Evolutionary conservation across 176 grass and related monocot genomes (phyloP).

Genomic region (Bolboschoenus planiculmis): DNA sequence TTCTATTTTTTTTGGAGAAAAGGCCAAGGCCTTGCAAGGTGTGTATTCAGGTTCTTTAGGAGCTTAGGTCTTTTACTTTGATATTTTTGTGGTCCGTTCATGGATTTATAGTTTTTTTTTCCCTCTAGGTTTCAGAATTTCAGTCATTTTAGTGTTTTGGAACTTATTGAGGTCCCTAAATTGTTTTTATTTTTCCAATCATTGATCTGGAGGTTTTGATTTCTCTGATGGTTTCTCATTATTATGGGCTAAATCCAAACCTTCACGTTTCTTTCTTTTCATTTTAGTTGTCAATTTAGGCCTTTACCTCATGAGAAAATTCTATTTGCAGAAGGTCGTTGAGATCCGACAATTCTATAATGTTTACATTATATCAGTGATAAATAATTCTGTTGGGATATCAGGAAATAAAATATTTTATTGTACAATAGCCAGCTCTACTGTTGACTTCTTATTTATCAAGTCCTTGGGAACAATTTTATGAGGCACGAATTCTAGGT

Average conservation of each 20-base stretch:
- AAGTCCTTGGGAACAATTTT: too few relatives aligned
- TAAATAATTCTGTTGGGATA: neutral
- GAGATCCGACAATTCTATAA: neutral
- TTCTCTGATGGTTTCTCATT: neutral
- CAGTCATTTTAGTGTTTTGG: constrained; percentile 21
- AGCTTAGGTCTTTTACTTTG: constrained; percentile 33
- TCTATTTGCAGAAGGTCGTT: neutral
- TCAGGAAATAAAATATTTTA: neutral
- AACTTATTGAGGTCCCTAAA: neutral
- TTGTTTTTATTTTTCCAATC: constrained; percentile 6
- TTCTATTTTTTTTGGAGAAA: constrained; percentile 26
- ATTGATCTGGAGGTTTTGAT: neutral
- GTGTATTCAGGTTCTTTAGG: constrained; percentile 27
- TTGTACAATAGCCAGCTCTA: neutral
- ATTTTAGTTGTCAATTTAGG: neutral
- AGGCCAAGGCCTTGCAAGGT: constrained; percentile 23
- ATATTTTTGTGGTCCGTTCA: neutral
- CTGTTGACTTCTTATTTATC: constrained; percentile 1
- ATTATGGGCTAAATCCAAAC: neutral
- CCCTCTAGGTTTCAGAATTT: constrained; percentile 14
- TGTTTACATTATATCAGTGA: neutral
- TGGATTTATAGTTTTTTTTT: constrained; percentile 23
- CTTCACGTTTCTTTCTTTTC: neutral
- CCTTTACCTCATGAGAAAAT: neutral
- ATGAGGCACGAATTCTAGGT: neutral